Conservation (phyloP, 78 protist genomes). For the Acrasis kona region DNA sequence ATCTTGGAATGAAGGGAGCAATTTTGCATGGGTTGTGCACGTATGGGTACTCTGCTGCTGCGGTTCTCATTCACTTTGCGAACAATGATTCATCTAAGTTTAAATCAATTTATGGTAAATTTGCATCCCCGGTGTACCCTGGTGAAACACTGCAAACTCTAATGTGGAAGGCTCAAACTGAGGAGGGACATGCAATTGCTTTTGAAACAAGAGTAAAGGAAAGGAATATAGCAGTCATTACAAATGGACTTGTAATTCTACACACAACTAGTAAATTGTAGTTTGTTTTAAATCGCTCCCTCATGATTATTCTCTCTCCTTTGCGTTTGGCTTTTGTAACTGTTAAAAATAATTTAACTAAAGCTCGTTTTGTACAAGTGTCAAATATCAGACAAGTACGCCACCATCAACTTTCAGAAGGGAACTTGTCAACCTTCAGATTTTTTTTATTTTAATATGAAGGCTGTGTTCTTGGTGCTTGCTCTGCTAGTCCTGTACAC, state of each 20-base stretch:
- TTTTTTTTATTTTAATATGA: too few relatives aligned
- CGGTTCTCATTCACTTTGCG: background rate
- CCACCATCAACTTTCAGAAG: too few relatives aligned
- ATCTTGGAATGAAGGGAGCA: conserved; percentile 22
- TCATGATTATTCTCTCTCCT: too few relatives aligned
- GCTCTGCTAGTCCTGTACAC: too few relatives aligned
- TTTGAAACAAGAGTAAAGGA: conserved; percentile 6
- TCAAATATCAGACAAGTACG: too few relatives aligned
- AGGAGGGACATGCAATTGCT: background rate
- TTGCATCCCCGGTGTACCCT: conserved; percentile 27
- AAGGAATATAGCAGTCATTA: background rate
- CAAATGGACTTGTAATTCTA: background rate
- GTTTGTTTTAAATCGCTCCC: too few relatives aligned
- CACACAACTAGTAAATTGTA: background rate
- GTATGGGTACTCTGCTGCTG: conserved; percentile 11
- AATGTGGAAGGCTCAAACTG: conserved; percentile 30
- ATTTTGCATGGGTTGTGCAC: conserved; percentile 46
- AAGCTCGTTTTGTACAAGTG: too few relatives aligned
- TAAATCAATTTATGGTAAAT: conserved; percentile 6
- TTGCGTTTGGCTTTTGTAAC: too few relatives aligned
- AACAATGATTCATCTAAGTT: conserved; percentile 1
- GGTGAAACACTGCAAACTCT: conserved; percentile 23
- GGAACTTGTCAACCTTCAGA: too few relatives aligned
- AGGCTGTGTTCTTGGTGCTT: too few relatives aligned
- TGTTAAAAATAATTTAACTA: too few relatives aligned